Percentiles rank a stretch among this genome's conserved stretches.
phyloP scores from a whole-genome alignment of 2,329 filamentous ascomycete genomes.

The Trichoderma breve region DNA sequence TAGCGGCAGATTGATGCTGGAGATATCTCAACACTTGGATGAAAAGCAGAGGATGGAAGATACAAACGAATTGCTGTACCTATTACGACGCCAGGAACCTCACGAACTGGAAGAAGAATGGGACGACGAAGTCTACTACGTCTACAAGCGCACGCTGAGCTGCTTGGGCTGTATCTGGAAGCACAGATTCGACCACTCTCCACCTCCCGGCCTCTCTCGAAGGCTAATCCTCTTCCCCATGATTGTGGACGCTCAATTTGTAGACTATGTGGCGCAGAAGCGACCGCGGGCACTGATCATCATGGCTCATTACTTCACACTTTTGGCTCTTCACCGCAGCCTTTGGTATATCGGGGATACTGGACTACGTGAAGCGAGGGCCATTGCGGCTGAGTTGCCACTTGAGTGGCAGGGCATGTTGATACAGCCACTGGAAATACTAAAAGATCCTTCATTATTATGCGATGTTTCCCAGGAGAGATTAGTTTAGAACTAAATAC shows the following conservation, averaged over 20 bases:
- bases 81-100: not conserved
- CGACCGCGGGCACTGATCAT: conserved; percentile 26
- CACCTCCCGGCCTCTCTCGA: conserved; percentile 10
- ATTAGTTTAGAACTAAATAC: not conserved
- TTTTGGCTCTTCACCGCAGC: conserved; percentile 20
- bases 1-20: not conserved
- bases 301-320: conserved; percentile 27
- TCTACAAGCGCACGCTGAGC: conserved; percentile 24
- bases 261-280: conserved; percentile 24
- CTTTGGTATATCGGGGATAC: conserved; percentile 26
- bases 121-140: conserved; percentile 20
- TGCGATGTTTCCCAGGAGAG: not conserved
- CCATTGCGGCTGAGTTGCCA: not conserved
- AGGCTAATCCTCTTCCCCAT: conserved; percentile 26
- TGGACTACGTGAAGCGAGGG: not conserved
- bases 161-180: conserved; percentile 25
- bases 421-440: not conserved
- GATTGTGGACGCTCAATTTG: conserved; percentile 23
- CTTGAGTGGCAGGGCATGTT: not conserved
- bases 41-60: not conserved
- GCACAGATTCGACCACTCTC: conserved; percentile 16
- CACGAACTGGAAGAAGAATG: conserved; percentile 17
- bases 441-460: not conserved
- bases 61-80: not conserved
- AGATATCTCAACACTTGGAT: not conserved